Percentiles rank a stretch among this genome's conserved stretches.
phyloP scores from a whole-genome alignment of 148 eudicot genomes.

The Vaccinium darrowii region DNA sequence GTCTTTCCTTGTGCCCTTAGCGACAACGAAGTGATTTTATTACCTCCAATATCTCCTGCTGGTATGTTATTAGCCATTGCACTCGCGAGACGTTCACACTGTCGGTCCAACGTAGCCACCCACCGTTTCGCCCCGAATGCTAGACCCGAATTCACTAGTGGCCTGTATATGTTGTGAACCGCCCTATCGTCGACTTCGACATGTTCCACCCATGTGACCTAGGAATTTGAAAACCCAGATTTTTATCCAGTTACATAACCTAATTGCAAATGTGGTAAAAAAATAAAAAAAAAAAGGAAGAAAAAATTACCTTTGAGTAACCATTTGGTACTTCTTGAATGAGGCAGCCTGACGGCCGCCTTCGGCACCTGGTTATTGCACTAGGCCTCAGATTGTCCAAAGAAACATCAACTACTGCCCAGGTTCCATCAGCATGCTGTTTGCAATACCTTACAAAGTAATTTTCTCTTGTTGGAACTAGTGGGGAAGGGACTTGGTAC shows the following conservation, averaged over 20 bases:
- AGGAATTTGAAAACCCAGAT: not conserved
- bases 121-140: conserved; percentile 93
- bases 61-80: conserved; percentile 81
- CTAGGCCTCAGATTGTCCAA: conserved; percentile 68
- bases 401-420: conserved; percentile 93
- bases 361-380: conserved; percentile 52
- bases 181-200: conserved; percentile 82
- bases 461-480: conserved; percentile 84
- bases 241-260: not conserved
- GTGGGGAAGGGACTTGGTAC: conserved; percentile 86
- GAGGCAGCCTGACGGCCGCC: conserved; percentile 93
- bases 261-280: not conserved
- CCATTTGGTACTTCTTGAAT: conserved; percentile 86
- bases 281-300: not conserved
- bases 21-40: not conserved
- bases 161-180: conserved; percentile 69
- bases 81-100: conserved; percentile 89
- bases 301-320: conserved; percentile 67
- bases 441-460: conserved; percentile 90
- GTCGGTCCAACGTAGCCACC: conserved; percentile 80
- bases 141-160: conserved; percentile 69
- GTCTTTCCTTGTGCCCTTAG: not conserved
- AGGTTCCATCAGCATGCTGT: conserved; percentile 73
- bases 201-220: conserved; percentile 93
- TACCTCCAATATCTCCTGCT: conserved; percentile 83